Percentiles rank a stretch among this genome's conserved stretches.
Conservation (phyloP, 2,329 filamentous ascomycete genomes). For the Xylariaceae sp. region DNA sequence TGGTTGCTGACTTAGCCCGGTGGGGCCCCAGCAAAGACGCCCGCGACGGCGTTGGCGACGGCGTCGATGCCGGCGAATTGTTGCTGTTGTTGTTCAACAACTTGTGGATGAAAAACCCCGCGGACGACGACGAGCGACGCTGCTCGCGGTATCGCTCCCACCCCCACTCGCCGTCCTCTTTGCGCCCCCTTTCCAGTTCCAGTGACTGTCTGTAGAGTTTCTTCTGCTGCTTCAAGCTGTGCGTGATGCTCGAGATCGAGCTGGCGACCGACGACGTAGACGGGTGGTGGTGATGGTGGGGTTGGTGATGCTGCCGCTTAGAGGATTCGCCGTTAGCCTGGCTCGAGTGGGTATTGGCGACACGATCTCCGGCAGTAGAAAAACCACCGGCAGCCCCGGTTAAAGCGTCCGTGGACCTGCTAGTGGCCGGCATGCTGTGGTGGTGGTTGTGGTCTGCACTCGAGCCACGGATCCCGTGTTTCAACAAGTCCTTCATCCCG, state of each 20-base stretch:
- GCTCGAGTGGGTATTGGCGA: conserved; percentile 5
- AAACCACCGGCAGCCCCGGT: not conserved
- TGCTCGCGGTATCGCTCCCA: not conserved
- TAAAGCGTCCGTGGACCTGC: not conserved
- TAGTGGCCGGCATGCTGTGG: conserved; percentile 4
- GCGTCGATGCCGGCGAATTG: not conserved
- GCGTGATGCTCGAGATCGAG: not conserved
- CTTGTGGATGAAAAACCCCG: not conserved
- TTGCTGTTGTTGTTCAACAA: not conserved
- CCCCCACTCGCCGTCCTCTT: no score
- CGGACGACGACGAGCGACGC: not conserved
- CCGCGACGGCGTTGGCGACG: conserved; percentile 2
- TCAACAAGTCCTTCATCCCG: not conserved
- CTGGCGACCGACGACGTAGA: not conserved
- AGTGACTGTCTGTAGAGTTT: not conserved
- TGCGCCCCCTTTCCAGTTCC: no score
- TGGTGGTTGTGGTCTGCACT: not conserved
- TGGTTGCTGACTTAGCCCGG: conserved; percentile 12
- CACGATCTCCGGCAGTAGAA: not conserved
- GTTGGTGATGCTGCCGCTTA: not conserved
- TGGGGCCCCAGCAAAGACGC: conserved; percentile 19
- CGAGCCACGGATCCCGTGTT: not conserved
- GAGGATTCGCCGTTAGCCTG: conserved; percentile 2
- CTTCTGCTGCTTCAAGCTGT: not conserved
- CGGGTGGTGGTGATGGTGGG: conserved; percentile 5